Conservation (phyloP, 2,329 filamentous ascomycete species). For the Ophiostoma perfectum region DNA sequence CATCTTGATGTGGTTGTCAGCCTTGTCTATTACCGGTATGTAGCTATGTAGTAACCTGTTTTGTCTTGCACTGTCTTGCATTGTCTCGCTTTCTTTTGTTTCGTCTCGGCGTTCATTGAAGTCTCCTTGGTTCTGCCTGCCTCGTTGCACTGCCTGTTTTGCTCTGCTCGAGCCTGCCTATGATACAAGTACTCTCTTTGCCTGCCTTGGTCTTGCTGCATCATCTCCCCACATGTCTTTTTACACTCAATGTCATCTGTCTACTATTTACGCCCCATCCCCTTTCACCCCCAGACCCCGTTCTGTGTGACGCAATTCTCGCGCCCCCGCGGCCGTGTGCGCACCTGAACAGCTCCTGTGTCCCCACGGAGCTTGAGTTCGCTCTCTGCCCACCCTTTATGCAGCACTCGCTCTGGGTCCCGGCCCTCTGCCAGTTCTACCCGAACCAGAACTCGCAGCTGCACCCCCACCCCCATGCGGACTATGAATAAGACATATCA, state of each 20-base stretch:
- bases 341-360: neutral
- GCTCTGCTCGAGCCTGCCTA: neutral
- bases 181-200: too few relatives aligned
- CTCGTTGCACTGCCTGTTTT: neutral
- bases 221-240: neutral
- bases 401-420: neutral
- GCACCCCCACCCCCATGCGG: constrained; percentile 5
- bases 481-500: neutral
- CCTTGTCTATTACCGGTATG: neutral
- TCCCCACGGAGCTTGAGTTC: neutral
- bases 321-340: neutral
- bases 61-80: neutral
- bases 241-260: neutral
- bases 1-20: neutral
- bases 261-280: too few relatives aligned
- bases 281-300: too few relatives aligned
- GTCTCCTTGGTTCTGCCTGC: neutral
- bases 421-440: neutral
- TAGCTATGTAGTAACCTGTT: neutral
- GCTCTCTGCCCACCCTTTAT: neutral
- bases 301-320: neutral
- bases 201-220: neutral
- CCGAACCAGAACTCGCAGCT: neutral
- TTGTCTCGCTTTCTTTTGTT: constrained; percentile 2
- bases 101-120: neutral